A percentile compares a stretch with the other conserved stretches of the same genome.
phyloP scores from a whole-genome alignment of 495 filamentous ascomycete species.

The Tuber magnatum region DNA sequence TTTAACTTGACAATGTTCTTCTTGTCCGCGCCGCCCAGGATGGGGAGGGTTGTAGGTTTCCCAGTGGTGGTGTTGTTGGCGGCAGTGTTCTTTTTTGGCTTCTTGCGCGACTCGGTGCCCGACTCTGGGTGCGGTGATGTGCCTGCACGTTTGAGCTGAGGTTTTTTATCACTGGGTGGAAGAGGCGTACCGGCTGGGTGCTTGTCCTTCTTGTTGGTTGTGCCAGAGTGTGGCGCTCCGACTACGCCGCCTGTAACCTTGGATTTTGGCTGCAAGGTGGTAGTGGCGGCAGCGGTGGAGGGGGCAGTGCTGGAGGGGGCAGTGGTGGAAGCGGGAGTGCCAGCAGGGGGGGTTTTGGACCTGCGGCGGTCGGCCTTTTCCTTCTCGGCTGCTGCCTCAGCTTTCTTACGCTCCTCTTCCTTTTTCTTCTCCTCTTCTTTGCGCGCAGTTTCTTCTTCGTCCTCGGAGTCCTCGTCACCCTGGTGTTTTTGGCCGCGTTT shows the following conservation, averaged over 20 bases:
- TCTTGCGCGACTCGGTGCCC: conserved; percentile 85
- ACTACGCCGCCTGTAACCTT: conserved; percentile 32
- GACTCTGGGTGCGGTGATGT: conserved; percentile 71
- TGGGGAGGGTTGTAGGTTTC: conserved; percentile 33
- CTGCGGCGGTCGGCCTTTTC: conserved; percentile 28
- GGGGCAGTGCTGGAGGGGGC: conserved; percentile 68
- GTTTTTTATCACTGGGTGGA: conserved; percentile 56
- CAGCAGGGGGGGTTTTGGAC: conserved; percentile 45
- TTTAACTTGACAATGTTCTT: conserved; percentile 44
- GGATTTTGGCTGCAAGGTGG: conserved; percentile 38
- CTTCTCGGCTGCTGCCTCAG: conserved; percentile 44
- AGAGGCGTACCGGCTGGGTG: conserved; percentile 36
- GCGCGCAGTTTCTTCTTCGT: conserved; percentile 44
- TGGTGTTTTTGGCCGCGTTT: conserved; percentile 22
- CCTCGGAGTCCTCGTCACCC: conserved; percentile 46
- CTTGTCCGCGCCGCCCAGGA: conserved; percentile 39
- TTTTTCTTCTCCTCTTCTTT: conserved; percentile 68
- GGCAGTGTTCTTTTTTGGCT: conserved; percentile 64
- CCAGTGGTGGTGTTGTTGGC: conserved; percentile 34
- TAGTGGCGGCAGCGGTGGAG: conserved; percentile 55
- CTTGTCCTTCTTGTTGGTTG: conserved; percentile 21
- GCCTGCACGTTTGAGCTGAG: conserved; percentile 71
- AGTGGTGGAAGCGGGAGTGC: conserved; percentile 58
- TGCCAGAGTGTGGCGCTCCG: not conserved
- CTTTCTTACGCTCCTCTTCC: conserved; percentile 55